Evolutionary conservation across 257 asterid genomes (phyloP), one percentile per base, ranked within the genome.

Genomic region (Striga asiatica): DNA sequence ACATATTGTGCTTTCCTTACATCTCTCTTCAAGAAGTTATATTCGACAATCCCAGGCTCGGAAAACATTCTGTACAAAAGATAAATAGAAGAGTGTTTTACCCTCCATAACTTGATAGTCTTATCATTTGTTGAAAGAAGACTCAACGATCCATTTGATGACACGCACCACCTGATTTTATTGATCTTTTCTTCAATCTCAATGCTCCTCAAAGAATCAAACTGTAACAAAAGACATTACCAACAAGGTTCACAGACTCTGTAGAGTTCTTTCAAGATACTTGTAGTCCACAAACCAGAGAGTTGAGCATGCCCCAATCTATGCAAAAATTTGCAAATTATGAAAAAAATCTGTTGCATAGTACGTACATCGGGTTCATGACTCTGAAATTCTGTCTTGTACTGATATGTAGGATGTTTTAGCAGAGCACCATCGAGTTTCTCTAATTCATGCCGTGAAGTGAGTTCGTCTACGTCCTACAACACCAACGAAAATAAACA

Each of bases 41-140:
- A 12, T n/a, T n/a, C n/a, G n/a, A n/a, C n/a, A n/a, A n/a, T n/a
- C n/a, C n/a, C n/a, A n/a, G n/a, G n/a, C n/a, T n/a, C n/a, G n/a
- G n/a, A n/a, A n/a, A n/a, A n/a, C 9, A 35, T 14, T 49, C 10
- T 17, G 54, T 38, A 18, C 22, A 34, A 31, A 47, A 38, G 25
- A 41, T 23, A 54, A n/a, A 27, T 25, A 42, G 47, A 56, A 64
- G 54, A 51, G 56, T 13, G 54, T 56, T 29, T 8, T 77, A 88
- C 97, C 97, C 77, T 82, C 97, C 97, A 88, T 20, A 82, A 67
- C 67, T 82, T 88, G 62, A 85, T 77, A n/a, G 97, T 85, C 75
- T 78, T 85, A 63, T 82, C 83, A 31, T 88, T 88, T 28, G 95
- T 64, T 13, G 97, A 85, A 27, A 88, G 81, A 63, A 81, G n/a